Conservation (phyloP, 495 filamentous ascomycete genomes). For the Choiromyces venosus region DNA sequence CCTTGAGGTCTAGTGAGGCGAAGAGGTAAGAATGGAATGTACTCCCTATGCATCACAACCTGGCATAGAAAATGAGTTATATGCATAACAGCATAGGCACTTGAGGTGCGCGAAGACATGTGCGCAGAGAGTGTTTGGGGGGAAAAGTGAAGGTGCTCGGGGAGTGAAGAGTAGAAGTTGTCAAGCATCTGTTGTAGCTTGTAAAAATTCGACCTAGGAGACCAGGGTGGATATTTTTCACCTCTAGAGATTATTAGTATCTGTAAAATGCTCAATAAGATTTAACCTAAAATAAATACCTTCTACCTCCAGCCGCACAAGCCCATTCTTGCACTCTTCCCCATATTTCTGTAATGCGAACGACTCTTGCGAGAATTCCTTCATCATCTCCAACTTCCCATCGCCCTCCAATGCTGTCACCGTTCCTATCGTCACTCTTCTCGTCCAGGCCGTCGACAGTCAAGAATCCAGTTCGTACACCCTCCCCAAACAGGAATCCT, state of each 20-base stretch:
- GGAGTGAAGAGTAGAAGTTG: conserved; percentile 62
- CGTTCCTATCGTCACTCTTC: conserved; percentile 27
- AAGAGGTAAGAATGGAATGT: conserved; percentile 74
- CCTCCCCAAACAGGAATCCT: conserved; percentile 61
- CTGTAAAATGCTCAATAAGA: neutral
- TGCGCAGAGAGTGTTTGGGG: conserved; percentile 72
- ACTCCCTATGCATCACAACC: conserved; percentile 75
- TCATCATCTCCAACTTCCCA: conserved; percentile 59
- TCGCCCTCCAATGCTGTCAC: conserved; percentile 48
- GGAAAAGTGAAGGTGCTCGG: conserved; percentile 65
- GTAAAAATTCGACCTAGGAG: conserved; percentile 57
- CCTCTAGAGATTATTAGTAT: conserved; percentile 33
- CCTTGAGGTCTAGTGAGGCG: conserved; percentile 63
- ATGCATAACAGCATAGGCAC: conserved; percentile 71
- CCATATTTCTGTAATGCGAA: conserved; percentile 73
- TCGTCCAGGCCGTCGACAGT: conserved; percentile 36
- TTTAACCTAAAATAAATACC: conserved; percentile 13
- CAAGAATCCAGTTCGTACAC: conserved; percentile 56
- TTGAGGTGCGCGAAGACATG: conserved; percentile 67
- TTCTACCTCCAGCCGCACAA: conserved; percentile 30
- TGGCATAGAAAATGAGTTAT: conserved; percentile 68
- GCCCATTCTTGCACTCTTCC: conserved; percentile 49
- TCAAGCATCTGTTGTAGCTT: conserved; percentile 57
- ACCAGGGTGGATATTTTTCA: conserved; percentile 60
- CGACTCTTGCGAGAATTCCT: conserved; percentile 66